These are phyloP conservation scores for Cryphonectria naterciae DNA, from an alignment of 2,329 filamentous ascomycete genomes.

Conservation along the genomic window DNA sequence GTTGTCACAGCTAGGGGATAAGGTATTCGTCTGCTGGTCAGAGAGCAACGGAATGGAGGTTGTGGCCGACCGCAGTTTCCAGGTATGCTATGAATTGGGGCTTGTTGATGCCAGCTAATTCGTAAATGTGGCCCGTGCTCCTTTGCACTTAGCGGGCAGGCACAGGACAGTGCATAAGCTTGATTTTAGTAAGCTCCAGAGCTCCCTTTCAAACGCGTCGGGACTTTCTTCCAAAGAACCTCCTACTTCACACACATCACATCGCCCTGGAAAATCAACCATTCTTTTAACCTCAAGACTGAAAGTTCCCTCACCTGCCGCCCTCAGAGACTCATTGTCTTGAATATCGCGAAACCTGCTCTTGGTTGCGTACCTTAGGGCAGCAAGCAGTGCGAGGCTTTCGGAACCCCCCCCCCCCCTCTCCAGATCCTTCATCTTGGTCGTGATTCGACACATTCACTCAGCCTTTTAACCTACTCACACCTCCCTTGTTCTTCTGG, in stretches of 20 bases:
- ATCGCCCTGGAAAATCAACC: neutral
- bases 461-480: neutral
- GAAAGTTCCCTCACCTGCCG: neutral
- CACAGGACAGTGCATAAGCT: neutral
- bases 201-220: neutral
- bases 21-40: neutral
- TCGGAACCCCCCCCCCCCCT: neutral
- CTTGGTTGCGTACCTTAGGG: neutral
- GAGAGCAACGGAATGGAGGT: neutral
- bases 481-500: neutral
- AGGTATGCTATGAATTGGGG: constrained; percentile 12
- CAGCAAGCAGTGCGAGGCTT: neutral
- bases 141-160: neutral
- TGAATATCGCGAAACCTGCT: neutral
- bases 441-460: neutral
- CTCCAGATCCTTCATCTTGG: neutral
- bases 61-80: neutral
- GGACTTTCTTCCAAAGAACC: neutral
- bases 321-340: neutral
- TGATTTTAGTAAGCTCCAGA: neutral
- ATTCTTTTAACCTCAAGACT: neutral
- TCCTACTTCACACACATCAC: neutral
- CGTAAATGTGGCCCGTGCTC: constrained; percentile 11
- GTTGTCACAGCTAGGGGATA: neutral
- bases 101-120: constrained; percentile 14